Evolutionary conservation across 2,329 filamentous ascomycete species (phyloP), one percentile per base, ranked within the genome.

Genomic region (Colletotrichum scovillei): DNA sequence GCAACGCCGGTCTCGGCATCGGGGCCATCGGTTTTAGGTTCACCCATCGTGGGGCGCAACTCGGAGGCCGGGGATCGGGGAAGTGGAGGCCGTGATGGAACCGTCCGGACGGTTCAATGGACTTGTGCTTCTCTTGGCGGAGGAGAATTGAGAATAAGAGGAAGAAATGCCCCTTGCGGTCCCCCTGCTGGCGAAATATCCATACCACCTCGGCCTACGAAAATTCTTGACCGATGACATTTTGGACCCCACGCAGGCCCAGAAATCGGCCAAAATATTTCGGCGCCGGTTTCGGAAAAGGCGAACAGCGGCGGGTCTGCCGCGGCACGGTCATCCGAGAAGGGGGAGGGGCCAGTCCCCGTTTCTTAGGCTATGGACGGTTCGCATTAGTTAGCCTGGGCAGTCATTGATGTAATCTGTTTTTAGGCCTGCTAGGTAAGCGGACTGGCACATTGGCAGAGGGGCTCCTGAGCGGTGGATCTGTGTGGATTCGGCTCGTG

Each of bases 211-310:
- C 65, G 64, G 35, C 30, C 69, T 38, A 42, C 5, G 56, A 58
- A 63, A 72, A 63, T 53, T 35, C 16, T 63, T 59, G 52, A 28
- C 65, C 65, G 65, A 69, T 38, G 58, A 69, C 68, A 59, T 63
- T 57, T n/a, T 53, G 57, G 46, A 6, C 30, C 56, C 49, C 12
- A 42, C 55, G 52, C 28, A 52, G 42, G 28, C 53, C 30, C 3
- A 32, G 35, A 22, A 71, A 52, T 57, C 65, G 65, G 69, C 58
- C 26, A 63, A 63, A 63, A 28, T 8, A 30, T 22, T 32, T 63
- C 65, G 38, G 57, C 58, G 58, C 69, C 69, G 69, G 58, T 53
- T 49, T 69, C 58, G 69, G 58, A 38, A 38, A 30, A 46, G 52
- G 35, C 28, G 62, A n/a, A 32, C 3, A 14, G 38, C 35, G n/a